These are phyloP conservation scores for Pseudozyma sp. DNA, from an alignment of 1,284 basidiomycete genomes.

Conservation along the genomic window DNA sequence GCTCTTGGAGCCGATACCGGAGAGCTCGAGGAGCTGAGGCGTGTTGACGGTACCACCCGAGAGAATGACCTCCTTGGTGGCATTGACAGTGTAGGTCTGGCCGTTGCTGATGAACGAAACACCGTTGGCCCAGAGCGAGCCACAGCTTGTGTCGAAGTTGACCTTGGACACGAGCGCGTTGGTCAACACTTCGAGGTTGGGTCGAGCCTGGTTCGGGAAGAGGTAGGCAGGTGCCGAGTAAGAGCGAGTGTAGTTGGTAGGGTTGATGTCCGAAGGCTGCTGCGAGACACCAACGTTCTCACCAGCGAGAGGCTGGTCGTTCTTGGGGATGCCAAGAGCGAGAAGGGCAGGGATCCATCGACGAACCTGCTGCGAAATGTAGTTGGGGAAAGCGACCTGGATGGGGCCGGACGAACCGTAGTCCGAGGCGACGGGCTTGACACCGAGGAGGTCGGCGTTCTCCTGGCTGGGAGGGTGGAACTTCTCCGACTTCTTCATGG, in stretches of 20 bases:
- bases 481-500: constrained; percentile 69
- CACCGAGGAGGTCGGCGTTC: constrained; percentile 51
- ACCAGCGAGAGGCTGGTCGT: constrained; percentile 55
- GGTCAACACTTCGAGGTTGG: constrained; percentile 58
- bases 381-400: constrained; percentile 61
- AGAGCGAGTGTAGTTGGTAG: constrained; percentile 59
- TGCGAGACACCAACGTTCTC: constrained; percentile 61
- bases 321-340: constrained; percentile 49
- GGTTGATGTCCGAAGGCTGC: constrained; percentile 63
- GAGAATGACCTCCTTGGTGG: constrained; percentile 59
- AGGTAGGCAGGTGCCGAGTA: constrained; percentile 64
- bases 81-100: constrained; percentile 52
- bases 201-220: constrained; percentile 52
- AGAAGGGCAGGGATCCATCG: constrained; percentile 52
- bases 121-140: constrained; percentile 37
- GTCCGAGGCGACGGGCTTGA: constrained; percentile 51
- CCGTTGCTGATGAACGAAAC: constrained; percentile 51
- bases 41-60: constrained; percentile 61
- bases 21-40: constrained; percentile 72
- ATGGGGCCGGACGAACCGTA: constrained; percentile 64
- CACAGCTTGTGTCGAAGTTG: constrained; percentile 39
- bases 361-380: constrained; percentile 55
- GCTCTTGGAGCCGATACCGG: constrained; percentile 71
- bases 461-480: constrained; percentile 60
- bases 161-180: constrained; percentile 57